Percentiles rank a stretch among this genome's conserved stretches.
phyloP scores from a whole-genome alignment of 2,329 filamentous ascomycete species.

The Pseudogymnoascus sp. region DNA sequence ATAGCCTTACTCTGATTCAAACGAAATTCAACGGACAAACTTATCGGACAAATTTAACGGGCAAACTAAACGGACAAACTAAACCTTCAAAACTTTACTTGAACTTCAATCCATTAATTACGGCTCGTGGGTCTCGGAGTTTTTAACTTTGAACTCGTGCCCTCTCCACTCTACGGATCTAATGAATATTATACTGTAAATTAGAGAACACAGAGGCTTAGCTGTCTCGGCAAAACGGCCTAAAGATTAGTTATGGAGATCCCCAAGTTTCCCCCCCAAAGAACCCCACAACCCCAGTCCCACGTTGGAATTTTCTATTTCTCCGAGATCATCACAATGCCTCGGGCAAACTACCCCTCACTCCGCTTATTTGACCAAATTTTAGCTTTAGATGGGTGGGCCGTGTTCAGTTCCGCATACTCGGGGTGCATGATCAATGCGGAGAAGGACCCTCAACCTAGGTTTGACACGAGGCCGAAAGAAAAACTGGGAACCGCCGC shows the following conservation, averaged over 20 bases:
- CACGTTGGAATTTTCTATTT: not conserved
- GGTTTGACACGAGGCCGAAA: not conserved
- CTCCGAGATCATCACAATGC: not conserved
- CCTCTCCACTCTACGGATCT: not conserved
- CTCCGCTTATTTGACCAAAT: not conserved
- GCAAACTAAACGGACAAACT: not conserved
- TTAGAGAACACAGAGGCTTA: not conserved
- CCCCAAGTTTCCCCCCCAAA: not conserved
- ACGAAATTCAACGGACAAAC: not conserved
- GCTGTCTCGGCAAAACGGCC: not conserved
- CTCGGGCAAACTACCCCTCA: not conserved
- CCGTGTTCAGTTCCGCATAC: not conserved
- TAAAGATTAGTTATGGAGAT: not conserved
- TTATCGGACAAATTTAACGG: too few relatives aligned
- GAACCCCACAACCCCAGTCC: not conserved
- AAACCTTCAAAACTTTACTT: not conserved
- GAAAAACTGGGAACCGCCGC: not conserved
- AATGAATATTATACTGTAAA: not conserved
- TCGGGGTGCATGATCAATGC: conserved; percentile 1
- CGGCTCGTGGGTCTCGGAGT: not conserved
- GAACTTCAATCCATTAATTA: not conserved
- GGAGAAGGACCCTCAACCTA: not conserved
- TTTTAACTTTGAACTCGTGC: not conserved
- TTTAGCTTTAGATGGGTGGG: not conserved
- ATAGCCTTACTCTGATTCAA: not conserved